phyloP scores from a whole-genome alignment of 2,329 filamentous ascomycete genomes.

The Cordyceps cateniannulata region DNA sequence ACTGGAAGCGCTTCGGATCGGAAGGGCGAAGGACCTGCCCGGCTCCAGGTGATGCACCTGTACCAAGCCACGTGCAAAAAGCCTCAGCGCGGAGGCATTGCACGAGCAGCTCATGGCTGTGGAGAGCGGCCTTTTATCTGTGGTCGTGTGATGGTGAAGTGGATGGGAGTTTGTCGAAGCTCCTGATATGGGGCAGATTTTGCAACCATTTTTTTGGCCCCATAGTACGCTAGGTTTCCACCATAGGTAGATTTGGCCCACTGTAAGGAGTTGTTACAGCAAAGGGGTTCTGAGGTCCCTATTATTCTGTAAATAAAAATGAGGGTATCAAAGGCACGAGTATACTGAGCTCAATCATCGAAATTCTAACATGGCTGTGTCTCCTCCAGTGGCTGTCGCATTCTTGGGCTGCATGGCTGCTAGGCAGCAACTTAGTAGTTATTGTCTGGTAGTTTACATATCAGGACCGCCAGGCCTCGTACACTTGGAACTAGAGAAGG shows the following conservation, averaged over 20 bases:
- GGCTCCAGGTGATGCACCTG: slow-evolving; percentile 31
- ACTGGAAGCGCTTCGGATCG: neutral
- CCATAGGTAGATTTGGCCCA: neutral
- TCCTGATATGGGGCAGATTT: slow-evolving; percentile 1
- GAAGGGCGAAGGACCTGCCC: neutral
- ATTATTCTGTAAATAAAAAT: neutral
- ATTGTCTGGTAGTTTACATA: neutral
- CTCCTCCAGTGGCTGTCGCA: too few relatives aligned
- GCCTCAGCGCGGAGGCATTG: slow-evolving; percentile 36
- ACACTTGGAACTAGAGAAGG: neutral
- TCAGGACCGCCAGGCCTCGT: neutral
- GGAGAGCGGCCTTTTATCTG: neutral
- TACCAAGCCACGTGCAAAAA: slow-evolving; percentile 42
- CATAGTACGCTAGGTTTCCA: neutral
- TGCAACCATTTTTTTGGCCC: slow-evolving; percentile 4
- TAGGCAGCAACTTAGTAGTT: too few relatives aligned
- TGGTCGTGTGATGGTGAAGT: slow-evolving; percentile 10
- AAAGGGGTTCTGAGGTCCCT: neutral
- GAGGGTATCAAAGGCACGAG: too few relatives aligned
- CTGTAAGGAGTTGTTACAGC: neutral
- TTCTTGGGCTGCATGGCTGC: too few relatives aligned
- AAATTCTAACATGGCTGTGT: too few relatives aligned
- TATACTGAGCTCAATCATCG: too few relatives aligned
- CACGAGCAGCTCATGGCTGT: slow-evolving; percentile 42
- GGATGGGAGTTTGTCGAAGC: neutral